Conservation (phyloP, 805 yeast genomes). For the Lipomyces japonicus region DNA sequence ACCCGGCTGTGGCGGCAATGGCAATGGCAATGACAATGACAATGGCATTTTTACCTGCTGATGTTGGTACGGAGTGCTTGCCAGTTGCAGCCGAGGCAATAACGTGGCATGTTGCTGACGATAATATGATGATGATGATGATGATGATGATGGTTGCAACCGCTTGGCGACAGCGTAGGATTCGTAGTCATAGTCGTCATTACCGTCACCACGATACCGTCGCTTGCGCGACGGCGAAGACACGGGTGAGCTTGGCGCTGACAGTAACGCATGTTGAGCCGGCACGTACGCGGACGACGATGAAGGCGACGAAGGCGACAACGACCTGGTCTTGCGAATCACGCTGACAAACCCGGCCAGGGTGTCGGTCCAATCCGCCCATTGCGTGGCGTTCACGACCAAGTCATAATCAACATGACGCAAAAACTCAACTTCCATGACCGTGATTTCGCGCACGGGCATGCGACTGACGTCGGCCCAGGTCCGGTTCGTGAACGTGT, state of each 20-base stretch:
- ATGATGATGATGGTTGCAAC: too few relatives aligned
- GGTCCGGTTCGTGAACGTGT: constrained; percentile 89
- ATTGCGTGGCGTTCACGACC: constrained; percentile 10
- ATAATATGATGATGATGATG: too few relatives aligned
- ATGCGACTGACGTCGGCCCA: constrained; percentile 97
- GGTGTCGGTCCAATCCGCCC: constrained; percentile 18
- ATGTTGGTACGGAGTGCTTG: too few relatives aligned
- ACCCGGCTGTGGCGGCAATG: too few relatives aligned
- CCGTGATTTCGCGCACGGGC: constrained; percentile 47
- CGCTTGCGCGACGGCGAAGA: neutral
- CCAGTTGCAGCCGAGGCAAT: too few relatives aligned
- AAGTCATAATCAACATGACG: constrained; percentile 14
- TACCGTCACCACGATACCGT: neutral
- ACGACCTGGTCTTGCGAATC: constrained; percentile 9
- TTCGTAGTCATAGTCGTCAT: neutral
- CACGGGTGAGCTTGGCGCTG: too few relatives aligned
- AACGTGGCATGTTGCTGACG: too few relatives aligned
- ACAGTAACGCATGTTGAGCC: neutral
- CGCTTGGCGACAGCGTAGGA: neutral
- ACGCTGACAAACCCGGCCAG: constrained; percentile 16
- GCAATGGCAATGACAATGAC: too few relatives aligned
- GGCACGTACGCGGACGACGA: constrained; percentile 15
- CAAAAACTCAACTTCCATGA: constrained; percentile 26
- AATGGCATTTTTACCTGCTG: too few relatives aligned
- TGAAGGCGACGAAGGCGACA: constrained; percentile 18